Percentiles rank a stretch among this genome's conserved stretches.
phyloP scores from a whole-genome alignment of 441 rosid species.

The Erysimum cheiri region DNA sequence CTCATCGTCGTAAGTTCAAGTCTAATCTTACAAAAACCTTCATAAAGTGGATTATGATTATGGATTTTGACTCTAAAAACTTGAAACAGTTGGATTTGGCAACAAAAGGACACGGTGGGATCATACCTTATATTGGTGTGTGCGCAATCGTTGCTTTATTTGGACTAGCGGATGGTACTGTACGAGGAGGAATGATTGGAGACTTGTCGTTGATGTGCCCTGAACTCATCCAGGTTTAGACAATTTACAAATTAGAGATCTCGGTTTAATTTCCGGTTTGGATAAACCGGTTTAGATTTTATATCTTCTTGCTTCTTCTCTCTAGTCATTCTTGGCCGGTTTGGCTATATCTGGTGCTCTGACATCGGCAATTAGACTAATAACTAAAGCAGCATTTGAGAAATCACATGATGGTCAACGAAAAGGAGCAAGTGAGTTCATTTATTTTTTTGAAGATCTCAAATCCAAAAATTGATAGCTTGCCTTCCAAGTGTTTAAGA shows the following conservation, averaged over 20 bases:
- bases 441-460: neutral
- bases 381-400: conserved; percentile 75
- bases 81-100: conserved; percentile 57
- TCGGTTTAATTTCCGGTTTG: too few relatives aligned
- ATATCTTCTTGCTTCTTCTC: neutral
- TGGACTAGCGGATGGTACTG: conserved; percentile 78
- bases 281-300: neutral
- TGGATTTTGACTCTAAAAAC: conserved; percentile 4
- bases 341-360: conserved; percentile 80
- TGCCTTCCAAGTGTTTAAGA: too few relatives aligned
- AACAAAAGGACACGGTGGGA: conserved; percentile 55
- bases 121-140: conserved; percentile 64
- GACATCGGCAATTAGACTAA: conserved; percentile 70
- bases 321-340: conserved; percentile 77
- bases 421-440: conserved; percentile 62
- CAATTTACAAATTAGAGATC: neutral
- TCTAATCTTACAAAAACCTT: neutral
- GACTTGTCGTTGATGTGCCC: conserved; percentile 86
- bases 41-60: neutral
- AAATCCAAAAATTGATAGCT: neutral
- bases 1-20: conserved; percentile 64
- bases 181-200: conserved; percentile 87
- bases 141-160: conserved; percentile 67
- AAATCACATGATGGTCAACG: conserved; percentile 60
- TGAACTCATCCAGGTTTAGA: conserved; percentile 74